phyloP scores from a whole-genome alignment of 1,139 yeast genomes.

The Yueomyces sp. region DNA sequence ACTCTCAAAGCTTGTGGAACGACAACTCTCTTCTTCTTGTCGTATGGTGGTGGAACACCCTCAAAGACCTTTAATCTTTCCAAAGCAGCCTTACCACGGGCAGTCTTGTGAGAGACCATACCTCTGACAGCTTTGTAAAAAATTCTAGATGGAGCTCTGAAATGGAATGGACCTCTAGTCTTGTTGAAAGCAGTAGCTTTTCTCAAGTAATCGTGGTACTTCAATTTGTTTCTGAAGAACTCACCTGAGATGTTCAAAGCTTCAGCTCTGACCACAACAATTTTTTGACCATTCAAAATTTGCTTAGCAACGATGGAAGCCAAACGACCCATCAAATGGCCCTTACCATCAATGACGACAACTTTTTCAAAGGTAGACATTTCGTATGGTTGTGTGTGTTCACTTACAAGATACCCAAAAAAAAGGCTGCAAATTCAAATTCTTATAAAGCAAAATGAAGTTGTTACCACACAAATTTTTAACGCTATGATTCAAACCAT shows the following conservation, averaged over 20 bases:
- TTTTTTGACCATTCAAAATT: conserved; percentile 94
- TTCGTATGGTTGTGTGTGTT: conserved; percentile 21
- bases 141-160: conserved; percentile 99
- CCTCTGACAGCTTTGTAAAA: conserved; percentile 99
- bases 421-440: background rate
- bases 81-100: conserved; percentile 99
- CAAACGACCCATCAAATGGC: conserved; percentile 99
- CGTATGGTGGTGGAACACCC: conserved; percentile 99
- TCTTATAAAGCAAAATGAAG: too few relatives aligned
- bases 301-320: conserved; percentile 98
- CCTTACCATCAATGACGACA: conserved; percentile 98
- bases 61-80: conserved; percentile 99
- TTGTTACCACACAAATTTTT: too few relatives aligned
- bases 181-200: conserved; percentile 98
- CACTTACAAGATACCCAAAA: background rate
- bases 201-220: conserved; percentile 99
- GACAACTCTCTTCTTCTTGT: conserved; percentile 99
- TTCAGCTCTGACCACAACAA: conserved; percentile 96
- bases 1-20: conserved; percentile 99
- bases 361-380: conserved; percentile 94
- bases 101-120: conserved; percentile 99
- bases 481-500: too few relatives aligned
- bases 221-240: conserved; percentile 98
- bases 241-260: conserved; percentile 98
- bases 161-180: conserved; percentile 99